Evolutionary conservation across 805 yeast species (phyloP).

Genomic region (Monosporozyma aquatica): DNA sequence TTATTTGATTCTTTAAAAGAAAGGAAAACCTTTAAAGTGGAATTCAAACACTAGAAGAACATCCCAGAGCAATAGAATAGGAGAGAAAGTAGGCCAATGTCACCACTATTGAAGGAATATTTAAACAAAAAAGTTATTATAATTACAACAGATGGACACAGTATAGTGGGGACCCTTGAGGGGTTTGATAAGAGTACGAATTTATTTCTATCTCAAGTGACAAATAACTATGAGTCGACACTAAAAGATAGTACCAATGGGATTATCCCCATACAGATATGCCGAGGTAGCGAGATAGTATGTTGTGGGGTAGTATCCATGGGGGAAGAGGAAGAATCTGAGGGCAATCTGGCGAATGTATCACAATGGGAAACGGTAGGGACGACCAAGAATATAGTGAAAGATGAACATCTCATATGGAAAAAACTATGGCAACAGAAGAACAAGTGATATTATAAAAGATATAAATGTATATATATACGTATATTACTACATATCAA

Average conservation of each 20-base stretch:
- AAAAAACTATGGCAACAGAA: conserved; percentile 14
- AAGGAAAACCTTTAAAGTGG: too few relatives aligned
- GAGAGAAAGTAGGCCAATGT: conserved; percentile 14
- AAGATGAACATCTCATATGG: conserved; percentile 25
- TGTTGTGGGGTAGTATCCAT: conserved; percentile 17
- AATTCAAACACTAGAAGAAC: too few relatives aligned
- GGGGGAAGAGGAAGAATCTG: neutral
- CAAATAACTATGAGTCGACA: conserved; percentile 39
- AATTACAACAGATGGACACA: conserved; percentile 49
- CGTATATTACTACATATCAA: conserved; percentile 1
- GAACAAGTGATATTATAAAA: too few relatives aligned
- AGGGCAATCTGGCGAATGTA: conserved; percentile 1
- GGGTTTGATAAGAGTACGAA: conserved; percentile 64
- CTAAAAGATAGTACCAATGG: conserved; percentile 6
- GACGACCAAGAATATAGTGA: conserved; percentile 20
- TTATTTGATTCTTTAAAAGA: too few relatives aligned
- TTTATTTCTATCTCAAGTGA: conserved; percentile 42
- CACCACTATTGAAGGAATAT: conserved; percentile 27
- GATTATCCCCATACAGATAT: conserved; percentile 9
- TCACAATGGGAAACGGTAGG: conserved; percentile 9
- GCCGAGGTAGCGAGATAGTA: conserved; percentile 29
- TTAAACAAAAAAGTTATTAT: conserved; percentile 42
- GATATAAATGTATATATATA: neutral
- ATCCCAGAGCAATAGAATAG: too few relatives aligned
- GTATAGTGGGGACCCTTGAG: conserved; percentile 39